phyloP scores from a whole-genome alignment of 2,329 filamentous ascomycete species.

The Tolypocladium endophyticum region DNA sequence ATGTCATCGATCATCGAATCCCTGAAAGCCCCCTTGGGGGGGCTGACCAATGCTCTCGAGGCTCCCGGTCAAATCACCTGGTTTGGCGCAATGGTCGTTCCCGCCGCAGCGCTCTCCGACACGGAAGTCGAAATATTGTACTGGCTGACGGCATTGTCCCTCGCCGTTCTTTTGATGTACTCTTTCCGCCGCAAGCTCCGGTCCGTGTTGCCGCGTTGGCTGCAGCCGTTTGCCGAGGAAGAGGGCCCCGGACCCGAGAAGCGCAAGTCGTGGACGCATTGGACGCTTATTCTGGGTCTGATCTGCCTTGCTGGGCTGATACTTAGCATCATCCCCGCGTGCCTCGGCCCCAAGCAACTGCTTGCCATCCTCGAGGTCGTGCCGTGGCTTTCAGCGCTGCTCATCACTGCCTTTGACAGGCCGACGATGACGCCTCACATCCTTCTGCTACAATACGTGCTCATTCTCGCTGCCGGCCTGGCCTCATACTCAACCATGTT shows the following conservation, averaged over 20 bases:
- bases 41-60: neutral
- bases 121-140: slow-evolving; percentile 10
- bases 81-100: neutral
- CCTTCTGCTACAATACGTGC: slow-evolving; percentile 26
- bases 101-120: neutral
- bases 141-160: slow-evolving; percentile 12
- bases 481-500: slow-evolving; percentile 19
- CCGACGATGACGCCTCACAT: slow-evolving; percentile 31
- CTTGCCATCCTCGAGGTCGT: slow-evolving; percentile 21
- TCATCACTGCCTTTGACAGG: slow-evolving; percentile 26
- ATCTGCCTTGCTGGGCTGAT: slow-evolving; percentile 23
- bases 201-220: slow-evolving; percentile 26
- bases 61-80: neutral
- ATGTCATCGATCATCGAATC: neutral
- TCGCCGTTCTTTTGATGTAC: slow-evolving; percentile 19
- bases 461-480: slow-evolving; percentile 20
- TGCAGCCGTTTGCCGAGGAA: slow-evolving; percentile 32
- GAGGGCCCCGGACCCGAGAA: slow-evolving; percentile 11
- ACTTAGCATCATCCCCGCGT: slow-evolving; percentile 18
- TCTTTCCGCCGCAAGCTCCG: slow-evolving; percentile 13
- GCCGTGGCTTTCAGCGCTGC: slow-evolving; percentile 26
- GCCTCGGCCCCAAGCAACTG: slow-evolving; percentile 15
- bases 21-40: neutral
- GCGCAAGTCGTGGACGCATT: slow-evolving; percentile 24
- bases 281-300: slow-evolving; percentile 24